Conservation (phyloP, 192 early-diverging fungal species). For the Dissophora ornata region DNA sequence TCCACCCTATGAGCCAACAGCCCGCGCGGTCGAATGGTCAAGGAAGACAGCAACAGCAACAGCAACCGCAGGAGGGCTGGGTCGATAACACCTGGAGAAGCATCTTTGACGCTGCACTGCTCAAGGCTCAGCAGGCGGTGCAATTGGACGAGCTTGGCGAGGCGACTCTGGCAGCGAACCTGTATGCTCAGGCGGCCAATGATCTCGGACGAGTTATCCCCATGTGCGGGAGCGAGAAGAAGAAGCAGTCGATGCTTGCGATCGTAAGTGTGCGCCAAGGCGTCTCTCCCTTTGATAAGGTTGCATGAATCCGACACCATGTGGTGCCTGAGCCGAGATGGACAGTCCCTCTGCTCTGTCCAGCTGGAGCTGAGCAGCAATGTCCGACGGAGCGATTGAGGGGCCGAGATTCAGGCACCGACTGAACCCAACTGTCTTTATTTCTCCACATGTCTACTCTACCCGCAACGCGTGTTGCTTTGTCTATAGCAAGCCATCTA, state of each 20-base stretch:
- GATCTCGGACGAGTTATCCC: constrained; percentile 52
- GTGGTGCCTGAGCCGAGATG: background rate
- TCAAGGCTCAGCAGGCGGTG: constrained; percentile 52
- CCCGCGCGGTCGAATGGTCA: no score
- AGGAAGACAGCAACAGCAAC: background rate
- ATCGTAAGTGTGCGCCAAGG: constrained; percentile 55
- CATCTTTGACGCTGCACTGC: constrained; percentile 47
- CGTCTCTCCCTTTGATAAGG: no score
- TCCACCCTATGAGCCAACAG: no score
- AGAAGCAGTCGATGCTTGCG: constrained; percentile 52
- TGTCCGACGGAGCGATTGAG: no score
- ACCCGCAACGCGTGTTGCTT: no score
- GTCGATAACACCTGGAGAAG: constrained; percentile 25
- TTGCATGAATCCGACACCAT: no score
- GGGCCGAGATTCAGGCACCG: constrained; percentile 33
- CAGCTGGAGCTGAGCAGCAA: no score
- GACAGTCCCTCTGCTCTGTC: background rate
- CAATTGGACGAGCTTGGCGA: constrained; percentile 46
- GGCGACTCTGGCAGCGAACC: constrained; percentile 13
- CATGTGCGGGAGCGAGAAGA: constrained; percentile 46
- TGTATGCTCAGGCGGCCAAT: constrained; percentile 44
- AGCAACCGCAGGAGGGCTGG: constrained; percentile 11
- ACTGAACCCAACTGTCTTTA: constrained; percentile 11
- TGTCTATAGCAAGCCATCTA: constrained; percentile 54
- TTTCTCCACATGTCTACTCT: constrained; percentile 5